phyloP scores from a whole-genome alignment of 441 rosid genomes.

The Daphne laureola region DNA sequence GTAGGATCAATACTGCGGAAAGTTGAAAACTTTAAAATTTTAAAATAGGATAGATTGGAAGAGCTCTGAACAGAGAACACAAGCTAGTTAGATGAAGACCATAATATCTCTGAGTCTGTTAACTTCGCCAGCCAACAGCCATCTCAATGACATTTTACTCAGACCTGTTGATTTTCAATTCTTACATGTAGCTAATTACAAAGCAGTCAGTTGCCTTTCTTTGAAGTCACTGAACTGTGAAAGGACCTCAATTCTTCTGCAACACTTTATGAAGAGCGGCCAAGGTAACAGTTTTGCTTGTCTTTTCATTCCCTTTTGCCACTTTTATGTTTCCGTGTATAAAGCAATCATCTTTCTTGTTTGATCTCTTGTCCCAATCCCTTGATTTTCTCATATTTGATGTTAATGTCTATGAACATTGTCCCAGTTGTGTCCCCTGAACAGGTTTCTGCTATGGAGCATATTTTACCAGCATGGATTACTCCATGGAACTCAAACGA shows the following conservation, averaged over 20 bases:
- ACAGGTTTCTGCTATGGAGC: conserved; percentile 66
- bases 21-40: too few relatives aligned
- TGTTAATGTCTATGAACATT: conserved; percentile 24
- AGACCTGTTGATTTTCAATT: too few relatives aligned
- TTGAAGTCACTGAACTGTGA: conserved; percentile 68
- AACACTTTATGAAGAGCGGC: conserved; percentile 57
- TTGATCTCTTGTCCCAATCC: background rate
- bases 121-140: too few relatives aligned
- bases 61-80: too few relatives aligned
- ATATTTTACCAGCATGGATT: conserved; percentile 58
- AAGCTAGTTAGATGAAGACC: too few relatives aligned
- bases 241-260: conserved; percentile 70
- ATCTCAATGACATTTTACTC: too few relatives aligned
- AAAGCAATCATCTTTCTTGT: background rate
- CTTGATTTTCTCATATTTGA: conserved; percentile 1
- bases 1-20: background rate
- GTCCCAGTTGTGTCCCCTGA: conserved; percentile 70
- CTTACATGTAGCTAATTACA: conserved; percentile 59
- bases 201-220: conserved; percentile 86
- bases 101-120: too few relatives aligned
- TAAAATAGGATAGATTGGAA: too few relatives aligned
- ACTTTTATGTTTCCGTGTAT: background rate
- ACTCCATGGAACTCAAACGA: conserved; percentile 31
- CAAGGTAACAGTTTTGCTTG: conserved; percentile 42
- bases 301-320: background rate